Evolutionary conservation across 164 flowering plant species (phyloP).

Genomic region (Malania oleifera): DNA sequence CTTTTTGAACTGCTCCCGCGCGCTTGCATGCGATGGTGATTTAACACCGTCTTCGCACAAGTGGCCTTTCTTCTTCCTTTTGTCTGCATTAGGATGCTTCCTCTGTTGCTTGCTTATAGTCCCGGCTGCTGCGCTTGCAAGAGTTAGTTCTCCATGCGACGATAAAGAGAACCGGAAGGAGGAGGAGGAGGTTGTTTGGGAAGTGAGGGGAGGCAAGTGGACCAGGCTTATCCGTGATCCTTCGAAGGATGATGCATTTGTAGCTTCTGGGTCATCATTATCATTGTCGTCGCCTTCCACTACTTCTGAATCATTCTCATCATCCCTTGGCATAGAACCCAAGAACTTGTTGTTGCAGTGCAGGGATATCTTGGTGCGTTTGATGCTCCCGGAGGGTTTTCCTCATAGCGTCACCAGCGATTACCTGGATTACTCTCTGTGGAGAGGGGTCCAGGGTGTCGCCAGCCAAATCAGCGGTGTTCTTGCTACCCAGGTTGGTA

Average conservation of each 20-base stretch:
- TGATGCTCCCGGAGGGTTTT: constrained; percentile 87
- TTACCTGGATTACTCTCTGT: constrained; percentile 90
- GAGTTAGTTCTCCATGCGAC: neutral
- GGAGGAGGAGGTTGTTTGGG: constrained; percentile 44
- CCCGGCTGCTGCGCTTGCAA: constrained; percentile 32
- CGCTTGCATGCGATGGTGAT: too few relatives aligned
- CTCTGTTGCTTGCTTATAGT: constrained; percentile 17
- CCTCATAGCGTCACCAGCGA: constrained; percentile 82
- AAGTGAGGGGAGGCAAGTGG: constrained; percentile 70
- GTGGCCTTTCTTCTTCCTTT: constrained; percentile 7
- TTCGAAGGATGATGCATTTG: constrained; percentile 45
- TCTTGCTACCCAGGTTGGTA: constrained; percentile 82
- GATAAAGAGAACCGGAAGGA: neutral
- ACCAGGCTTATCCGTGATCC: constrained; percentile 40
- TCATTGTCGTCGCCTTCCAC: constrained; percentile 4
- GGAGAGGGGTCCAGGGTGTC: constrained; percentile 93
- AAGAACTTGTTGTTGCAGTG: constrained; percentile 35
- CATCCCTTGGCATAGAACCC: neutral
- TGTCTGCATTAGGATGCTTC: constrained; percentile 19
- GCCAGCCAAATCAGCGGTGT: constrained; percentile 93
- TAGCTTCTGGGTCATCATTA: constrained; percentile 11
- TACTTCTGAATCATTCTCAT: constrained; percentile 1
- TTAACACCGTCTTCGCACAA: neutral
- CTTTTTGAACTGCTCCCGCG: neutral
- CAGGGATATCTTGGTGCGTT: constrained; percentile 31